A percentile compares a stretch with the other conserved stretches of the same genome.
Evolutionary conservation across 768 basidiomycete genomes (phyloP).

Genomic region (Termitomyces titanicus): DNA sequence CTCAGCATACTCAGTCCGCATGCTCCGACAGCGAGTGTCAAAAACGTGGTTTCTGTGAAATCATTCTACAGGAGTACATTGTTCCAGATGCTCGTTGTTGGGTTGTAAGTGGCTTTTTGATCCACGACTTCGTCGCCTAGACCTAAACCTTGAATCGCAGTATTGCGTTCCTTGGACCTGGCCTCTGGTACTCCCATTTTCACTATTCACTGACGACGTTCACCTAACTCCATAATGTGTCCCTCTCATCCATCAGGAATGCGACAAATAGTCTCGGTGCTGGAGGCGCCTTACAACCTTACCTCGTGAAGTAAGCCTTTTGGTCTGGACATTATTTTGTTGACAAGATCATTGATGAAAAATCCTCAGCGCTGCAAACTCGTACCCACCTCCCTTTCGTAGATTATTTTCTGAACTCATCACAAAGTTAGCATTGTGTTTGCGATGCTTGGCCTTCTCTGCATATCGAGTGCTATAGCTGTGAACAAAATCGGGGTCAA

Average conservation of each 20-base stretch:
- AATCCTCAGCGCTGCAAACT: constrained; percentile 2
- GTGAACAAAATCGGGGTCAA: constrained; percentile 17
- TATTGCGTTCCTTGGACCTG: constrained; percentile 9
- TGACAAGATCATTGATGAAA: neutral
- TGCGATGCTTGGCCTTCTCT: constrained; percentile 14
- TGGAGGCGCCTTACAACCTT: constrained; percentile 15
- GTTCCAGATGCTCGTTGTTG: constrained; percentile 12
- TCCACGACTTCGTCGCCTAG: neutral
- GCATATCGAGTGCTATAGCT: constrained; percentile 12
- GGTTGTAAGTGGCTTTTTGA: constrained; percentile 6
- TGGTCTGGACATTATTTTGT: neutral
- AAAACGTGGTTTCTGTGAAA: neutral
- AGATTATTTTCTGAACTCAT: neutral
- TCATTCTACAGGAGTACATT: constrained; percentile 13
- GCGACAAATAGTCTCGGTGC: constrained; percentile 15
- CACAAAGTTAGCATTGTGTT: constrained; percentile 12
- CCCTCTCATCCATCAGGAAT: constrained; percentile 6
- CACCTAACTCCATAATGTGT: neutral
- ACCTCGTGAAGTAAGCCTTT: constrained; percentile 14
- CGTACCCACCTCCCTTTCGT: neutral
- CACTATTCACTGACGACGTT: neutral
- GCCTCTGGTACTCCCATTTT: constrained; percentile 4
- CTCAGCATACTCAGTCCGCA: neutral
- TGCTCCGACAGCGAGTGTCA: neutral
- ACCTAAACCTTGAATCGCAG: neutral